These are phyloP conservation scores for Ajuga reptans DNA, from an alignment of 305 asterid species.

Conservation along the genomic window DNA sequence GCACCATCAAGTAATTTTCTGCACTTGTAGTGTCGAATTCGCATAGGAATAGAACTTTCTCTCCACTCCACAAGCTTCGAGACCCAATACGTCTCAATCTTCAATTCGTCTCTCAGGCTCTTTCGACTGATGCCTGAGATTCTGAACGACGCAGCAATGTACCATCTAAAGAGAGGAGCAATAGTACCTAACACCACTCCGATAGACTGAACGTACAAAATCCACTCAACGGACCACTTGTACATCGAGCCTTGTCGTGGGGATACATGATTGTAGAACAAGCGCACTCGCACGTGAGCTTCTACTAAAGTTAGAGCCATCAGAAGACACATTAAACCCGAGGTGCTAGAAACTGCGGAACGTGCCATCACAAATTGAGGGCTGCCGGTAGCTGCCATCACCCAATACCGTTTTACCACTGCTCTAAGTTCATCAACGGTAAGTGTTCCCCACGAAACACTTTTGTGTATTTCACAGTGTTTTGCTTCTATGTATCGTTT, in stretches of 20 bases:
- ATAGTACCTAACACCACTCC: conserved; percentile 19
- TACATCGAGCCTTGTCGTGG: conserved; percentile 13
- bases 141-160: conserved; percentile 14
- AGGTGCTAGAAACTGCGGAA: conserved; percentile 3
- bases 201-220: conserved; percentile 17
- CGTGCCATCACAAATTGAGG: conserved; percentile 32
- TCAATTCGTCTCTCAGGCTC: conserved; percentile 18
- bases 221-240: conserved; percentile 17
- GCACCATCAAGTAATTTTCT: neutral
- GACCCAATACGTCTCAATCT: neutral
- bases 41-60: neutral
- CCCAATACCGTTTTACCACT: conserved; percentile 21
- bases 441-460: neutral
- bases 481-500: conserved; percentile 18
- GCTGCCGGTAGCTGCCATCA: conserved; percentile 27
- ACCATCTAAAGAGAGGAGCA: conserved; percentile 26
- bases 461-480: conserved; percentile 13
- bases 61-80: neutral
- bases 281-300: neutral
- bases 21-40: neutral
- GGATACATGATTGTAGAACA: neutral
- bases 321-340: conserved; percentile 16
- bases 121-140: neutral
- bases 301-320: neutral
- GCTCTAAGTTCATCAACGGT: neutral